These are phyloP conservation scores for Nannochloris sp. DNA, from an alignment of 139 green algal genomes.

Conservation along the genomic window DNA sequence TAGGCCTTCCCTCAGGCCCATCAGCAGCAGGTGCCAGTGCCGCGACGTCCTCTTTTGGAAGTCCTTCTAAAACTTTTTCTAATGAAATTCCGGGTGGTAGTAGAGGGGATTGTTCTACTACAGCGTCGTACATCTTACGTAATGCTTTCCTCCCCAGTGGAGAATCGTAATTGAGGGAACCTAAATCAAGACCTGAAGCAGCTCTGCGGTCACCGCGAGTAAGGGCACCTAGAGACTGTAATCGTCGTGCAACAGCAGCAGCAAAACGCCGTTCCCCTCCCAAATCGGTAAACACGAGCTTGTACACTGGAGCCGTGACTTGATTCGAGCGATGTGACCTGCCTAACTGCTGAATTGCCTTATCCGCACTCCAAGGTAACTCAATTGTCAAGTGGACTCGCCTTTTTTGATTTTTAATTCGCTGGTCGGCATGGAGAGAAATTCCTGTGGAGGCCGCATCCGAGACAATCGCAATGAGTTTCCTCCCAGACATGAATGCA, in stretches of 20 bases:
- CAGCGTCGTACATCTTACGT: conserved; percentile 50
- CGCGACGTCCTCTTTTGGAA: conserved; percentile 10
- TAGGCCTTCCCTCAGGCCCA: background rate
- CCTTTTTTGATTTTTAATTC: conserved; percentile 38
- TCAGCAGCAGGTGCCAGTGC: background rate
- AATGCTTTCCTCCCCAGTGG: conserved; percentile 41
- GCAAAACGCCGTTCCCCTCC: conserved; percentile 85
- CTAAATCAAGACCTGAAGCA: conserved; percentile 61
- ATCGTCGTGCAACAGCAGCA: conserved; percentile 68
- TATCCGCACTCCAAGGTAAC: conserved; percentile 85
- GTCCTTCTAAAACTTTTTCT: conserved; percentile 5
- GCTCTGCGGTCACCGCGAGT: conserved; percentile 81
- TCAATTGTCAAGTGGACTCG: conserved; percentile 84
- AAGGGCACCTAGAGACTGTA: conserved; percentile 82
- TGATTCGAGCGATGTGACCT: conserved; percentile 41
- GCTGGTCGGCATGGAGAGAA: conserved; percentile 4
- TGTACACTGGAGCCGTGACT: conserved; percentile 40
- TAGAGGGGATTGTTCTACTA: conserved; percentile 26
- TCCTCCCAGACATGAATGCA: conserved; percentile 73
- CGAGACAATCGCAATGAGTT: conserved; percentile 87
- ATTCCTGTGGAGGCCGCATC: conserved; percentile 82
- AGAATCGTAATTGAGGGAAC: conserved; percentile 66
- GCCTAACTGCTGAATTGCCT: conserved; percentile 90
- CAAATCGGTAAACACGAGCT: conserved; percentile 65
- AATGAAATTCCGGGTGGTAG: conserved; percentile 31